Evolutionary conservation across 257 asterid genomes (phyloP).

Genomic region (Scutellaria barbata): DNA sequence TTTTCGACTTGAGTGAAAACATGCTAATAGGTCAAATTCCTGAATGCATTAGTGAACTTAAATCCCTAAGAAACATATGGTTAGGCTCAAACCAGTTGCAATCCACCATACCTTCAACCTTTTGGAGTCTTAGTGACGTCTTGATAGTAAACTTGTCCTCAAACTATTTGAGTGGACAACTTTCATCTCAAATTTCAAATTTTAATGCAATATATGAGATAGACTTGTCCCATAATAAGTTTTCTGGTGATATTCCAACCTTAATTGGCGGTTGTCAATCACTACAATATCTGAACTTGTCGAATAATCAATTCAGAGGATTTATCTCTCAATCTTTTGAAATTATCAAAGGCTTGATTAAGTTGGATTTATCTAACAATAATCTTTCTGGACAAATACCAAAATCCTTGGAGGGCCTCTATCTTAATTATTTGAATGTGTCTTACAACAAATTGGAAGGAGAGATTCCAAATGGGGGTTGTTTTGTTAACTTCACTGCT

Average conservation of each 20-base stretch:
- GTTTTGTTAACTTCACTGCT: slow-evolving; percentile 19
- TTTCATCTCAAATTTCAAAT: background rate
- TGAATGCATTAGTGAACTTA: too few relatives aligned
- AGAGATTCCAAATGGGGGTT: slow-evolving; percentile 2
- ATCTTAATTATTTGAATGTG: background rate
- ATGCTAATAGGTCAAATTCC: too few relatives aligned
- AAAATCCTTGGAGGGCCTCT: background rate
- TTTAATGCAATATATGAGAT: background rate
- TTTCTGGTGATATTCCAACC: slow-evolving; percentile 15
- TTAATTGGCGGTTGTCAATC: background rate
- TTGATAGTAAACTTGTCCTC: background rate
- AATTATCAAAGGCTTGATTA: background rate
- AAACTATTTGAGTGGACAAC: background rate
- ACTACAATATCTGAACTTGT: background rate
- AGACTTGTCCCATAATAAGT: background rate
- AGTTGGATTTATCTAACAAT: slow-evolving; percentile 5
- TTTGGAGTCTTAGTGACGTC: background rate
- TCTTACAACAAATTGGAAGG: slow-evolving; percentile 5
- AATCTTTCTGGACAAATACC: slow-evolving; percentile 15
- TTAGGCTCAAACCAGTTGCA: background rate
- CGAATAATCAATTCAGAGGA: background rate
- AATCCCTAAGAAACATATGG: background rate
- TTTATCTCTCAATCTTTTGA: background rate
- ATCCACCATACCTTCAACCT: background rate
- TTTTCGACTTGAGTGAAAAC: too few relatives aligned